Evolutionary conservation across 2,329 filamentous ascomycete genomes (phyloP), one percentile per base, ranked within the genome.

Genomic region (Neocatenulostroma microsporum): DNA sequence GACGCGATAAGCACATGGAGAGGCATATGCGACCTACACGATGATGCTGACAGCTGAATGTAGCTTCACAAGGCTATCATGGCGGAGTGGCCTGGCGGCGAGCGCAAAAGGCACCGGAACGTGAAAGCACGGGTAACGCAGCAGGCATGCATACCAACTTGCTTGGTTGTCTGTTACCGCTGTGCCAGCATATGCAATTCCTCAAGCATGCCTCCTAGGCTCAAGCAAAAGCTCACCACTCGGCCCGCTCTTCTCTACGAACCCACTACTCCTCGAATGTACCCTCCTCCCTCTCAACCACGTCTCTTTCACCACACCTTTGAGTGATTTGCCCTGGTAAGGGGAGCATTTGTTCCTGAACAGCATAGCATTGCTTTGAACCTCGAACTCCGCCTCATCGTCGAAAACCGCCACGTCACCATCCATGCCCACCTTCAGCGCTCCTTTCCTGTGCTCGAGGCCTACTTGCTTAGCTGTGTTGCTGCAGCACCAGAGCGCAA

Each of bases 321-420:
- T 74, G 51, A 95, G 80, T 21, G 68, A 71, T 61, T 81, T 82
- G 14, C 84, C 84, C 59, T 94, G 82, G 70, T 93, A 95, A 0
- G 88, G 87, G 39, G 81, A 87, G 68, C 86, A 88, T 55, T 86
- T 85, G 62, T 95, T 94, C 62, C 86, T 80, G 74, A 94, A 98
- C 48, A 91, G 74, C 87, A 98, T 94, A 33, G 86, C 85, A 43
- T 74, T 78, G n/a, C 54, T 63, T 54, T 65, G 63, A 36, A 72
- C 79, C 17, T 78, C 73, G 73, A 89, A 98, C 49, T 74, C 73
- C 15, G 77, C 78, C n/a, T 72, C 65, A 45, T 94, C 86, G 57
- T 96, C 89, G 57, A 96, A 95, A 12, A 96, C 80, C 50, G 85
- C 91, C 28, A 96, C 73, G 57, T 96, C 89, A 1, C 82, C 89